Evolutionary conservation across 805 yeast species (phyloP).

Genomic region (Komagataella mondaviorum): DNA sequence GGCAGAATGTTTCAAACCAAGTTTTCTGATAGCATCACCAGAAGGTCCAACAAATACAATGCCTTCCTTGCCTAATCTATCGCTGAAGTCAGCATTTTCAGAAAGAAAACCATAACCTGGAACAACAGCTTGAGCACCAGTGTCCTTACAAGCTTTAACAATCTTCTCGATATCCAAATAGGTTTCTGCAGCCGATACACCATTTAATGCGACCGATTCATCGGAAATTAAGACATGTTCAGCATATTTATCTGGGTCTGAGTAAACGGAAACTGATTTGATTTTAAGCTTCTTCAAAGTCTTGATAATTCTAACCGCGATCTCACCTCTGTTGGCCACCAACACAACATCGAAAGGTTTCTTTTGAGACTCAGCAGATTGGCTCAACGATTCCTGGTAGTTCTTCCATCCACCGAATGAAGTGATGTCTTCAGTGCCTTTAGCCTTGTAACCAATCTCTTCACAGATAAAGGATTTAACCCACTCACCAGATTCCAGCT

Average conservation of each 20-base stretch:
- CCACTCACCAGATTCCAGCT: conserved; percentile 66
- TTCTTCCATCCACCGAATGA: conserved; percentile 78
- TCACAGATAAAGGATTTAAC: conserved; percentile 94
- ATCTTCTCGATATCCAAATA: conserved; percentile 80
- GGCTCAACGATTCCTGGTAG: conserved; percentile 26
- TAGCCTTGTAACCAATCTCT: conserved; percentile 64
- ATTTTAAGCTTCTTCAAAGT: conserved; percentile 75
- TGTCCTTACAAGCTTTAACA: conserved; percentile 67
- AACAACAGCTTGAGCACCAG: conserved; percentile 88
- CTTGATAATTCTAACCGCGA: conserved; percentile 86
- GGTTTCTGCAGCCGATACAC: conserved; percentile 81
- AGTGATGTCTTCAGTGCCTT: conserved; percentile 75
- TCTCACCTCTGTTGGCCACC: conserved; percentile 96
- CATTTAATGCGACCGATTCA: conserved; percentile 64
- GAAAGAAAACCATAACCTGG: conserved; percentile 97
- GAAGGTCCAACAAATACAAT: conserved; percentile 94
- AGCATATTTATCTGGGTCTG: conserved; percentile 83
- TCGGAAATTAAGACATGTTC: conserved; percentile 81
- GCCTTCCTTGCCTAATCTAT: conserved; percentile 70
- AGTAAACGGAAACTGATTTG: conserved; percentile 74
- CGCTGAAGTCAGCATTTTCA: conserved; percentile 94
- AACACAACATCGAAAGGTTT: conserved; percentile 75
- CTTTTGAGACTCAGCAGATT: conserved; percentile 18
- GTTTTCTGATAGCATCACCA: conserved; percentile 80
- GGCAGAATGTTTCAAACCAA: conserved; percentile 94